phyloP scores from a whole-genome alignment of 257 asterid species.

The Misopates orontium region DNA sequence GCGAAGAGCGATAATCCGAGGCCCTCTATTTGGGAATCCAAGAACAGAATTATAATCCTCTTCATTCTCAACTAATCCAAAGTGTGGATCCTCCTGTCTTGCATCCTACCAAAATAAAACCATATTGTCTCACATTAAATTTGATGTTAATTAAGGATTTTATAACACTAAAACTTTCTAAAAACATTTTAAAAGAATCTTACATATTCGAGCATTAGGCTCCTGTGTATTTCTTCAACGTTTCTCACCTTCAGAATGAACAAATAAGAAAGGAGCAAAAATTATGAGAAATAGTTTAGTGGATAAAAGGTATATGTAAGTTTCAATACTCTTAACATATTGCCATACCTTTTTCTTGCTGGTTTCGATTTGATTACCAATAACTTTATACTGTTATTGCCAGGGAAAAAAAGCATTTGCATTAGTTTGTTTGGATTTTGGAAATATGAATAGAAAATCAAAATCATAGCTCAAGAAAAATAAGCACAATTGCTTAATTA shows the following conservation, averaged over 20 bases:
- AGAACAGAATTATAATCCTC: slow-evolving; percentile 62
- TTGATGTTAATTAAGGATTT: not conserved
- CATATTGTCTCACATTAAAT: no score
- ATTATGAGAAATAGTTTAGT: not conserved
- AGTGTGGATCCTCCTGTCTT: slow-evolving; percentile 83
- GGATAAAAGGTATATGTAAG: not conserved
- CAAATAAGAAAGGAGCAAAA: not conserved
- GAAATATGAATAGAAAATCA: no score
- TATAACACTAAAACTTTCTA: not conserved
- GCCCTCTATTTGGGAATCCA: slow-evolving; percentile 57
- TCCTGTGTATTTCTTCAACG: slow-evolving; percentile 76
- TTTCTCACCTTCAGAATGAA: slow-evolving; percentile 53
- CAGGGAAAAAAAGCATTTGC: no score
- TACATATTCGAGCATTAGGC: slow-evolving; percentile 67
- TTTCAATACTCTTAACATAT: slow-evolving; percentile 16
- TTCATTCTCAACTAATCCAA: slow-evolving; percentile 82
- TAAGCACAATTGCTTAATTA: no score
- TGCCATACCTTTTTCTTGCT: slow-evolving; percentile 78
- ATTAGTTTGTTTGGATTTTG: no score
- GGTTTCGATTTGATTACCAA: slow-evolving; percentile 62
- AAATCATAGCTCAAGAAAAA: no score
- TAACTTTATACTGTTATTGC: slow-evolving; percentile 57
- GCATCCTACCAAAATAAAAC: slow-evolving; percentile 49
- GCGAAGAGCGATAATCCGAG: slow-evolving; percentile 55
- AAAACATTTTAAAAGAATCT: slow-evolving; percentile 25